phyloP scores from a whole-genome alignment of 805 yeast genomes.

The Starmerella apicola region DNA sequence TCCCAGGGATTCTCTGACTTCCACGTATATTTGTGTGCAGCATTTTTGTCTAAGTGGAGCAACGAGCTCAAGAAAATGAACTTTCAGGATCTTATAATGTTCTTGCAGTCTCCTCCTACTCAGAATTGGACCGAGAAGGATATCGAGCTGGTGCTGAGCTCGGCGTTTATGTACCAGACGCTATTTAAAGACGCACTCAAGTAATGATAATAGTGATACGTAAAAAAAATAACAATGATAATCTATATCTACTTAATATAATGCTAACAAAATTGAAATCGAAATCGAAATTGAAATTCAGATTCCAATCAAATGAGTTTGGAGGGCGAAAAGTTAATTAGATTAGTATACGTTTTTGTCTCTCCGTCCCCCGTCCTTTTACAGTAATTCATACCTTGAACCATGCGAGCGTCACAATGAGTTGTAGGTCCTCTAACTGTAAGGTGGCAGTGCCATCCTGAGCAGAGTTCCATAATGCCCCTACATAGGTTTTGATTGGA shows the following conservation, averaged over 20 bases:
- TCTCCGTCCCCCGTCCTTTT: no score
- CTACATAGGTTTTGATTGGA: conserved; percentile 15
- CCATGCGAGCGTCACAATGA: conserved; percentile 19
- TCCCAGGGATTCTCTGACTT: conserved; percentile 72
- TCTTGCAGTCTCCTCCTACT: conserved; percentile 84
- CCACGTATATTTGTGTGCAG: conserved; percentile 96
- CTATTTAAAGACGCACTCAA: conserved; percentile 81
- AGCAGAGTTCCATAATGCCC: conserved; percentile 22
- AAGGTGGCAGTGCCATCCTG: conserved; percentile 22
- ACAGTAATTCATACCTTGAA: conserved; percentile 7
- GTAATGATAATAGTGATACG: conserved; percentile 1
- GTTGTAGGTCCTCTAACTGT: conserved; percentile 2
- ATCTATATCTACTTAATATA: not conserved
- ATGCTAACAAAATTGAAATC: no score
- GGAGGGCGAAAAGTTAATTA: no score
- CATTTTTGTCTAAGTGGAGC: conserved; percentile 82
- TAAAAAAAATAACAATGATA: not conserved
- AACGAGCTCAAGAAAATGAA: conserved; percentile 69
- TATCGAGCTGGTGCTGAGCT: conserved; percentile 81
- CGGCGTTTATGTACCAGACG: conserved; percentile 94
- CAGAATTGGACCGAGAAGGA: conserved; percentile 76
- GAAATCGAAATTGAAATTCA: no score
- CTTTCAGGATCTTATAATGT: conserved; percentile 87
- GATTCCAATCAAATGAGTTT: no score
- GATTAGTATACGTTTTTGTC: no score